Evolutionary conservation across 2,329 filamentous ascomycete species (phyloP), one percentile per base, ranked within the genome.

Genomic region (Metarhizium rileyi): DNA sequence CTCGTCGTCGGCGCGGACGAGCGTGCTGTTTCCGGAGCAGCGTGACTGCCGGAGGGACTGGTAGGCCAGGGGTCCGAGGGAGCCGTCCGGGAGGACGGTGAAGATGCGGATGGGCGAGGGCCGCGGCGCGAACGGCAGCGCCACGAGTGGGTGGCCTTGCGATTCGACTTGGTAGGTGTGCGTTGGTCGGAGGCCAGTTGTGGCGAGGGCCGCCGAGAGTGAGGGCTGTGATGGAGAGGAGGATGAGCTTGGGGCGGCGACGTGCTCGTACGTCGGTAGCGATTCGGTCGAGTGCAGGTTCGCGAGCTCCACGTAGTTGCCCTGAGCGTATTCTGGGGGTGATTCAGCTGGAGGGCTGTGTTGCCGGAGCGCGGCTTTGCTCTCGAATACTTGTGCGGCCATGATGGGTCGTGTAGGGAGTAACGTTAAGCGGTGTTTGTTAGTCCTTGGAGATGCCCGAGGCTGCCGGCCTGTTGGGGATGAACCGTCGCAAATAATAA

Each of bases 111-210:
- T 73, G 3, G 71, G 69, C 1, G 65, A 59, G 1, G 68, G 60
- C 4, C 57, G 60, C 0, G 63, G 61, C 0, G 69, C 63, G 0
- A 64, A 30, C 1, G 74, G 75, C 3, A 74, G 56, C n/a, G 70
- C 66, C 44, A 75, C 53, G 44, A 68, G 57, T 1, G 61, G 56
- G 33, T 73, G 71, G 20, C 77, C 77, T 5, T 53, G 53, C 0
- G 72, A 66, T 53, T 76, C 68, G 55, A 81, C 70, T 52, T 78
- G 74, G 23, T 80, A 66, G 10, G 67, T 64, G 22, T 64, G 62
- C 1, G 71, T 72, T 3, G 74, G 66, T 7, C 49, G 53, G 61
- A 79, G 78, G 45, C 44, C 51, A 0, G 57, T 25, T 18, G 56
- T 40, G 20, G 58, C 5, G 5, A 47, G 46, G 4, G 52, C 43